These are phyloP conservation scores for Conringia planisiliqua DNA, from an alignment of 345 rosid species.

Conservation along the genomic window DNA sequence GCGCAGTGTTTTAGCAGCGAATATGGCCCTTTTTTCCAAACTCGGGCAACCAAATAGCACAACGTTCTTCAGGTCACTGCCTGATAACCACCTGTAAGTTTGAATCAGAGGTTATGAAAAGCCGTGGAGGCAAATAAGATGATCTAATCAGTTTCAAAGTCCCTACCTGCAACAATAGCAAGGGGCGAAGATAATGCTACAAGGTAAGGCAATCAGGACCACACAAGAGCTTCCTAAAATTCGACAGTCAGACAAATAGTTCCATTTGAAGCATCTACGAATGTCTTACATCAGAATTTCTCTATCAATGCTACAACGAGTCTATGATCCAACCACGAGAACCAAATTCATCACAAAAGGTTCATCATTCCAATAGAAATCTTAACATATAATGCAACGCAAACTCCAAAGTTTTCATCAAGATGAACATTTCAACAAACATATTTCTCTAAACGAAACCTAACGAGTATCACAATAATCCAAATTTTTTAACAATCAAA, in stretches of 20 bases:
- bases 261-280: background rate
- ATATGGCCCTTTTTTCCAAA: constrained; percentile 40
- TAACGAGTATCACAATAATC: background rate
- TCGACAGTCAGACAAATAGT: background rate
- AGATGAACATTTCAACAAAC: background rate
- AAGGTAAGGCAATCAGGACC: constrained; percentile 4
- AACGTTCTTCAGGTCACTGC: constrained; percentile 60
- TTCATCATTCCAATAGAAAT: background rate
- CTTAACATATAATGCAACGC: background rate
- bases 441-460: background rate
- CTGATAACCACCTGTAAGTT: constrained; percentile 70
- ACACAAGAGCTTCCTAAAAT: background rate
- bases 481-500: background rate
- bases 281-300: background rate
- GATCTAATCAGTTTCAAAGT: background rate
- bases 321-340: background rate
- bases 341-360: background rate
- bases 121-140: background rate
- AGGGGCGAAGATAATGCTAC: background rate
- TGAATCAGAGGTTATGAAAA: constrained; percentile 20
- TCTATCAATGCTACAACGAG: background rate
- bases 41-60: constrained; percentile 76
- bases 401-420: background rate
- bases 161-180: background rate
- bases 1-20: constrained; percentile 75